A percentile compares a stretch with the other conserved stretches of the same genome.
phyloP scores from a whole-genome alignment of 2,329 filamentous ascomycete species.

The Keithomyces neogunnii region DNA sequence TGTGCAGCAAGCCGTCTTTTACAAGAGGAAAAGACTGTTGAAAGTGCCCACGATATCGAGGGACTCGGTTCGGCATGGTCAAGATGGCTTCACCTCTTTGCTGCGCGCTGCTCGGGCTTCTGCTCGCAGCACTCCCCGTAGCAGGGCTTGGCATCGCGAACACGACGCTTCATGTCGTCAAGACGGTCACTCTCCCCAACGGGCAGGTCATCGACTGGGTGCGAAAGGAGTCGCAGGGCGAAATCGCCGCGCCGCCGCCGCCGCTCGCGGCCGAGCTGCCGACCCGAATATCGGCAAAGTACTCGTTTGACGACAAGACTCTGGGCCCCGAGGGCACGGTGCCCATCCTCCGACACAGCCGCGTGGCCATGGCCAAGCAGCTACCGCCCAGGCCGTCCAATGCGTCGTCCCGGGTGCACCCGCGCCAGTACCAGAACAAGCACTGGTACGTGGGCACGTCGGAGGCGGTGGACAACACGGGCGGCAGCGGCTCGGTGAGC shows the following conservation, averaged over 20 bases:
- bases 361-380: neutral
- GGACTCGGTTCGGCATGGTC: too few relatives aligned
- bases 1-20: too few relatives aligned
- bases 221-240: constrained; percentile 5
- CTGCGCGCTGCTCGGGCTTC: too few relatives aligned
- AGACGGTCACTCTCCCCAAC: constrained; percentile 8
- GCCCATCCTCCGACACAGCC: constrained; percentile 7
- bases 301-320: constrained; percentile 2
- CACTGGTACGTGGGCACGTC: constrained; percentile 12
- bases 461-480: constrained; percentile 6
- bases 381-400: neutral
- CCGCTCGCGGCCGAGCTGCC: neutral
- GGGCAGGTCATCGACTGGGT: constrained; percentile 10
- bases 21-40: too few relatives aligned
- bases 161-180: constrained; percentile 1
- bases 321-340: constrained; percentile 8
- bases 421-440: constrained; percentile 4
- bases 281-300: neutral
- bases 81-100: too few relatives aligned
- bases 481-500: constrained; percentile 8
- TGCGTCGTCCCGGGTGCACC: neutral
- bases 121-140: too few relatives aligned
- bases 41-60: too few relatives aligned
- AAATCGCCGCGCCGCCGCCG: constrained; percentile 3
- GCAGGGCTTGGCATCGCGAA: too few relatives aligned